Evolutionary conservation across 805 yeast species (phyloP), one percentile per base, ranked within the genome.

Genomic region (Kockiozyma suomiensis): DNA sequence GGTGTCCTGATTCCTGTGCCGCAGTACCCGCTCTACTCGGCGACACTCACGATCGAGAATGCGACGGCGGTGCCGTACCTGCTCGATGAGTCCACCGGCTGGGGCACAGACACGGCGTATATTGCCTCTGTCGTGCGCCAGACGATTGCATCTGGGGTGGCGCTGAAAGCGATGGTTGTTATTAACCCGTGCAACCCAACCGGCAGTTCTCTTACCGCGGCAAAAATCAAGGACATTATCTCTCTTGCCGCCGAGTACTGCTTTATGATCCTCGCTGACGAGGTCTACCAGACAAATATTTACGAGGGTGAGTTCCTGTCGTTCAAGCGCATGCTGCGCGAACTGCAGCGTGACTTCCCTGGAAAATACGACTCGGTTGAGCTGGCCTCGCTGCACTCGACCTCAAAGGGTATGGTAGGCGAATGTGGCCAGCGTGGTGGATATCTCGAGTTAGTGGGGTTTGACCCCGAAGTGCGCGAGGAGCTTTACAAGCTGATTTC

Each of bases 401-500:
- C 96, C 45, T 93, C 98, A 12, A 94, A 94, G 76, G 99, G 99
- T 74, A 90, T 91, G 68, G 82, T 90, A 64, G 99, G 99, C 64
- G 99, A 94, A 76, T 94, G 99, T 81, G 99, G 99, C 62, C 99
- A 94, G 78, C 85, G 99, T 76, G 99, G 98, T 69, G 99, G 99
- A 4, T 94, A 92, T 79, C 88, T 94, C 94, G 99, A 94, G 75
- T 76, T 92, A 6, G 82, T 86, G 10, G 97, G 97, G 0, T 88
- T 94, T 75, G 77, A 81, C 13, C 79, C 78, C 2, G 91, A 87
- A 47, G 86, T 92, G 17, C 76, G 80, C 68, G 88, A 83, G 32
- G 81, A 88, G 56, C 80, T 94, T 54, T 79, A 87, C 74, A 94
- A 94, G 76, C 78, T 96, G 68, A 96, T 96, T 17, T 88, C 96